Evolutionary conservation across 257 asterid genomes (phyloP).

Genomic region (Salvia hispanica): DNA sequence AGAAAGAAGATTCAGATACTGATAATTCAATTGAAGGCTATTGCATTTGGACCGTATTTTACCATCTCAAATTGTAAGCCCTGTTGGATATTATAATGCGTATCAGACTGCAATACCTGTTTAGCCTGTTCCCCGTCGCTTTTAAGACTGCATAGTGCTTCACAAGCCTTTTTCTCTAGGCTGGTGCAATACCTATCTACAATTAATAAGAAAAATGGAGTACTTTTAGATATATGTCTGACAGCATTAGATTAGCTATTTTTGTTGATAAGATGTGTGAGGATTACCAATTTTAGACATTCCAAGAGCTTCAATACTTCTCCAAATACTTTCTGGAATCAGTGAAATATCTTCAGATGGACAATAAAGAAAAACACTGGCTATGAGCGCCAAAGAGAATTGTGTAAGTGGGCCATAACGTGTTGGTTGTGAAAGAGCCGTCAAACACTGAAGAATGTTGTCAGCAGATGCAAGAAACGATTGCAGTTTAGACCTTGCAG

Average conservation of each 20-base stretch:
- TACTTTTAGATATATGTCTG: constrained; percentile 13
- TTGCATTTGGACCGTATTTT: constrained; percentile 1
- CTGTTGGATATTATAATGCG: constrained; percentile 9
- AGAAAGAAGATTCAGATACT: background rate
- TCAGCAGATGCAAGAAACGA: constrained; percentile 86
- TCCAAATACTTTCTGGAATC: constrained; percentile 86
- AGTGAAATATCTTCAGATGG: constrained; percentile 79
- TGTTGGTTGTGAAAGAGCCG: constrained; percentile 57
- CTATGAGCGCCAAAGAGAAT: constrained; percentile 76
- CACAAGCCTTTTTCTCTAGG: constrained; percentile 75
- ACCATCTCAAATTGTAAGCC: constrained; percentile 2
- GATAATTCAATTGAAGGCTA: constrained; percentile 10
- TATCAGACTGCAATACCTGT: constrained; percentile 51
- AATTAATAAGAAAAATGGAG: constrained; percentile 34
- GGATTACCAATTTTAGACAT: constrained; percentile 59
- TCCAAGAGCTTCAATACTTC: constrained; percentile 75
- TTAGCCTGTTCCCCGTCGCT: constrained; percentile 78
- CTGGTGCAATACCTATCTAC: constrained; percentile 62
- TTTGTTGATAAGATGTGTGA: constrained; percentile 27
- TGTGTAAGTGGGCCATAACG: constrained; percentile 72
- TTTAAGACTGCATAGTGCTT: constrained; percentile 72
- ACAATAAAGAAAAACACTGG: constrained; percentile 77
- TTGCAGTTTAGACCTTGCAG: constrained; percentile 64
- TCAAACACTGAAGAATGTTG: constrained; percentile 67
- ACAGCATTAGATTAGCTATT: constrained; percentile 12